Percentiles rank a stretch among this genome's conserved stretches.
These are phyloP conservation scores for Bothriochloa decipiens DNA, from an alignment of 176 grass and related monocot species.

Conservation along the genomic window DNA sequence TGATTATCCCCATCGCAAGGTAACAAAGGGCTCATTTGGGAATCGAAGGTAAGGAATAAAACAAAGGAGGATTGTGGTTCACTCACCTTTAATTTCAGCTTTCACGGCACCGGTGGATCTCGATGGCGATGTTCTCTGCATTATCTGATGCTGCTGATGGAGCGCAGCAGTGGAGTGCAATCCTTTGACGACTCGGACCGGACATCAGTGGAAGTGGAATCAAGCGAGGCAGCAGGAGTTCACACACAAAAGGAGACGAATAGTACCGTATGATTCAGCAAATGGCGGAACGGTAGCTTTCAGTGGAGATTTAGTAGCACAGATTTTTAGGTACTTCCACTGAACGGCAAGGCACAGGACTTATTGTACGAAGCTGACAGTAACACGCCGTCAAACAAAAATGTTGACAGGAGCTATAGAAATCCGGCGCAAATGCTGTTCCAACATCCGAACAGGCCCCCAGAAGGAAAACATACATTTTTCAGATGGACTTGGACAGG, in stretches of 20 bases:
- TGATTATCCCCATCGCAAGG: background rate
- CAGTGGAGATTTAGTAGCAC: background rate
- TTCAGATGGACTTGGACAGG: background rate
- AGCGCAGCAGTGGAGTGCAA: background rate
- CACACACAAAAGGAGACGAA: background rate
- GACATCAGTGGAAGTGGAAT: conserved; percentile 33
- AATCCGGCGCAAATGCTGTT: background rate
- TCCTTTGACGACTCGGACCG: background rate
- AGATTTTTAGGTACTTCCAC: background rate
- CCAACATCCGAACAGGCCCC: background rate
- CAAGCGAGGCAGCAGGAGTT: conserved; percentile 15
- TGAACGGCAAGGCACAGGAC: conserved; percentile 4
- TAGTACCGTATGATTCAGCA: background rate
- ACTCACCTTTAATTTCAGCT: conserved; percentile 11
- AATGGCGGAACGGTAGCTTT: conserved; percentile 22
- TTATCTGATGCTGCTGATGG: conserved; percentile 8
- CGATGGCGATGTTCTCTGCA: background rate
- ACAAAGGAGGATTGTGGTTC: conserved; percentile 27
- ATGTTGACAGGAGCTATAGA: background rate
- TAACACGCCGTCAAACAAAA: background rate
- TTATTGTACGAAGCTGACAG: conserved; percentile 19
- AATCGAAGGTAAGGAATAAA: background rate
- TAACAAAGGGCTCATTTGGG: background rate
- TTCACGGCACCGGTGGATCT: conserved; percentile 36
- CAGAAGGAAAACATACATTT: background rate